Evolutionary conservation across 2,329 filamentous ascomycete genomes (phyloP), one percentile per base, ranked within the genome.

Genomic region (Delphinella strobiligena): DNA sequence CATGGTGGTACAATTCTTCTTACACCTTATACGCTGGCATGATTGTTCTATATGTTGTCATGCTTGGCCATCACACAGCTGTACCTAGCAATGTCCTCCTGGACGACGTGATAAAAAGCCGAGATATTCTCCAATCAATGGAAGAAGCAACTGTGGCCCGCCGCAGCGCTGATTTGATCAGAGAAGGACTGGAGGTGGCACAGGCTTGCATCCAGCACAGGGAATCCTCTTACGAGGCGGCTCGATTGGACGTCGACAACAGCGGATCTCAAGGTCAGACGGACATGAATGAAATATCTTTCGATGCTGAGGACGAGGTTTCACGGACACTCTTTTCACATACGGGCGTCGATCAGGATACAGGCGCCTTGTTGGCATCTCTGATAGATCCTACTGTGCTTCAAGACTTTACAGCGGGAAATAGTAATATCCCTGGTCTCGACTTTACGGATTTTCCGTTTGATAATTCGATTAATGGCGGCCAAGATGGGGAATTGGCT

Each of bases 1-100:
- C 54, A 2, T 58, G 54, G 48, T 58, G 55, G 55, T 57, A 58
- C 34, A 55, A 54, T 22, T 54, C 54, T 30, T 57, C 55, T 12
- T 58, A 57, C 37, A 49, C 53, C 5, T 44, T 58, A n/a, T 55
- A 58, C 39, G 54, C 53, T 4, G 49, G 48, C 38, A 58, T 57
- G 52, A 57, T 58, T 19, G 45, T 58, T 16, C 51, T 58, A 5
- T 49, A 57, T 33, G 42, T 53, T n/a, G 36, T 56, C 7, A 45
- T 56, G 29, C 33, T 36, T 11, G 38, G 38, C 17, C 16, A 34
- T 14, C 27, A 19, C 15, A 33, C 33, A 12, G 17, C 19, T 9
- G 16, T 33, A 8, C 11, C 33, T 22, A 48, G 47, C 4, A 43
- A 47, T 17, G 44, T 48, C 19, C 46, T 55, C n/a, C 34, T 56